A percentile compares a stretch with the other conserved stretches of the same genome.
phyloP scores from a whole-genome alignment of 2,329 filamentous ascomycete species.

The Cordyceps cateniannulata region DNA sequence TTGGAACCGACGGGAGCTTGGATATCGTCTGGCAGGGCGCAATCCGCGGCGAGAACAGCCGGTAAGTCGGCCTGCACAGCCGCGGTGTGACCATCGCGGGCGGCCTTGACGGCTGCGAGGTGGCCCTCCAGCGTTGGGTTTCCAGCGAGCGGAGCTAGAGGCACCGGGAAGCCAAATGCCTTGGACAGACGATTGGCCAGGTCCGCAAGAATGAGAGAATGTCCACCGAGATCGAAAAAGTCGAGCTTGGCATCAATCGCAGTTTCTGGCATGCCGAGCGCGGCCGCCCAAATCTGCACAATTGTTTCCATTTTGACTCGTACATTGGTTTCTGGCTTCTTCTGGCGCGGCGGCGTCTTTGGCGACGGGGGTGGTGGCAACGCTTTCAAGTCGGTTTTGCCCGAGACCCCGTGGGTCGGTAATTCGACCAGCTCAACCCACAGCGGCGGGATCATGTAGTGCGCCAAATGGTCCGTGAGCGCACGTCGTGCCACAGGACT shows the following conservation, averaged over 20 bases:
- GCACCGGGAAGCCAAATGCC: slow-evolving; percentile 66
- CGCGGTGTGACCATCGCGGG: slow-evolving; percentile 66
- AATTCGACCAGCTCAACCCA: slow-evolving; percentile 69
- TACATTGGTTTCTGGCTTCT: slow-evolving; percentile 48
- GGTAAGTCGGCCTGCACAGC: slow-evolving; percentile 71
- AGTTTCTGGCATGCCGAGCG: slow-evolving; percentile 56
- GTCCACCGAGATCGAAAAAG: slow-evolving; percentile 77
- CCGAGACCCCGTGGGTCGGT: slow-evolving; percentile 71
- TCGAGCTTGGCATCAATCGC: slow-evolving; percentile 64
- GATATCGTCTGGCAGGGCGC: slow-evolving; percentile 63
- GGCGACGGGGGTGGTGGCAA: slow-evolving; percentile 59
- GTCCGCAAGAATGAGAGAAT: slow-evolving; percentile 71
- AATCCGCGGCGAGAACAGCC: slow-evolving; percentile 60
- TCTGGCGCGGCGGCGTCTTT: slow-evolving; percentile 33
- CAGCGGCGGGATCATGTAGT: slow-evolving; percentile 76
- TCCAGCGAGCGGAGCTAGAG: slow-evolving; percentile 63
- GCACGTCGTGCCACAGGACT: slow-evolving; percentile 62
- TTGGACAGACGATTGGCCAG: slow-evolving; percentile 64
- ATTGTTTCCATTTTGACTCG: slow-evolving; percentile 62
- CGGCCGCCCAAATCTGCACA: slow-evolving; percentile 64
- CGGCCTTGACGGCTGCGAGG: slow-evolving; percentile 61
- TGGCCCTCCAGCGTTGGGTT: slow-evolving; percentile 68
- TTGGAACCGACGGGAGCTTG: slow-evolving; percentile 42
- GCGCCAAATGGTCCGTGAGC: slow-evolving; percentile 61
- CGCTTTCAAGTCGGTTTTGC: slow-evolving; percentile 68